phyloP scores from a whole-genome alignment of 257 asterid genomes.

The Scutellaria minor region DNA sequence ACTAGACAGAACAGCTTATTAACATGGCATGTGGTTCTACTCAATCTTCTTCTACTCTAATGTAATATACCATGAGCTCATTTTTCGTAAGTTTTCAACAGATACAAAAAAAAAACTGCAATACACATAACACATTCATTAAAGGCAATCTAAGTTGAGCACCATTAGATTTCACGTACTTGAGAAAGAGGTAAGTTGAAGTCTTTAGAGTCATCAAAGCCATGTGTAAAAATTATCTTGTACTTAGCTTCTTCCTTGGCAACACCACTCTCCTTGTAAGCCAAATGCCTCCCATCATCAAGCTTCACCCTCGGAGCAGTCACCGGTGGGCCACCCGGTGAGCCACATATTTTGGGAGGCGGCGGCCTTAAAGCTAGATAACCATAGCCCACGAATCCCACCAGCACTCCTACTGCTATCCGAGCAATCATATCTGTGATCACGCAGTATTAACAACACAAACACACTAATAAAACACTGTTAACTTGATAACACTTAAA shows the following conservation, averaged over 20 bases:
- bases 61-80: background rate
- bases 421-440: conserved; percentile 59
- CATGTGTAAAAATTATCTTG: conserved; percentile 68
- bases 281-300: conserved; percentile 74
- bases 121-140: too few species aligned
- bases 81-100: conserved; percentile 5
- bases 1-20: background rate
- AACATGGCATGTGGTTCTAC: background rate
- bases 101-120: background rate
- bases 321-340: conserved; percentile 78
- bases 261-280: conserved; percentile 74
- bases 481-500: conserved; percentile 8
- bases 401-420: conserved; percentile 53
- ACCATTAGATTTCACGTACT: conserved; percentile 44
- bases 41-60: background rate
- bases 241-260: conserved; percentile 63
- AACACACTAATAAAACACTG: background rate
- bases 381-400: conserved; percentile 57
- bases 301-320: conserved; percentile 71
- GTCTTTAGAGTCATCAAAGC: conserved; percentile 73
- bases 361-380: conserved; percentile 63
- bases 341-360: conserved; percentile 71
- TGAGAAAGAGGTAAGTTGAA: conserved; percentile 54
- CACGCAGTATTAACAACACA: background rate
- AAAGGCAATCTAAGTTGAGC: conserved; percentile 12